Percentiles rank a stretch among this genome's conserved stretches.
These are phyloP conservation scores for Backusella macrospora DNA, from an alignment of 192 early-diverging fungal genomes.

Conservation along the genomic window DNA sequence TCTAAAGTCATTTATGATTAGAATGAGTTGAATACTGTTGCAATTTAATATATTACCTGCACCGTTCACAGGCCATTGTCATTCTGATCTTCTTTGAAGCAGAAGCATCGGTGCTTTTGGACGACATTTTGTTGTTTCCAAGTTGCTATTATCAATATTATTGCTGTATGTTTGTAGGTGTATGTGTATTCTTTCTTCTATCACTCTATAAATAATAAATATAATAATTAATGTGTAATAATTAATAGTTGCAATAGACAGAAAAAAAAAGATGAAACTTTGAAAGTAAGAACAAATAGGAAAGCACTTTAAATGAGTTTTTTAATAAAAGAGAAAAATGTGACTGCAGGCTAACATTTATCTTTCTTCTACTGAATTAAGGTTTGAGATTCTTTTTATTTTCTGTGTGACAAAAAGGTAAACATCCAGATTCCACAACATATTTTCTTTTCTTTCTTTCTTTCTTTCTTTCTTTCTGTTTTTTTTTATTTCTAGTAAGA, in stretches of 20 bases:
- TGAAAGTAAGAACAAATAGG: slow-evolving; percentile 8
- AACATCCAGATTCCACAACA: not conserved
- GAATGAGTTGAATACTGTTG: not conserved
- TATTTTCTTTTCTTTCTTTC: too few species aligned
- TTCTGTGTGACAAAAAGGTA: not conserved
- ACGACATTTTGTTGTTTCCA: not conserved
- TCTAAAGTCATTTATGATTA: slow-evolving; percentile 6
- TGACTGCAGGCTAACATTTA: not conserved
- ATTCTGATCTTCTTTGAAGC: slow-evolving; percentile 43
- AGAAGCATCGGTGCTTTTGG: slow-evolving; percentile 6
- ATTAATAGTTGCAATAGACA: not conserved
- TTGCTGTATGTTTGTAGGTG: not conserved
- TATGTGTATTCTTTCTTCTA: not conserved
- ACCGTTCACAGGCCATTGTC: slow-evolving; percentile 47
- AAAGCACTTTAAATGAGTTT: not conserved
- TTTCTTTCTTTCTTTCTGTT: too few species aligned
- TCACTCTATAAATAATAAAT: not conserved
- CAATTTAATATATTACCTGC: slow-evolving; percentile 30
- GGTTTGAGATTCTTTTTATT: not conserved
- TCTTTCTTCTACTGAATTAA: not conserved
- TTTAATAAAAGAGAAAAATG: slow-evolving; percentile 12
- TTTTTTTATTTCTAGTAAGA: too few species aligned
- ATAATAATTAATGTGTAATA: too few species aligned
- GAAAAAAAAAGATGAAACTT: slow-evolving; percentile 7
- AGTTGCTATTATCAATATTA: not conserved